Conservation (phyloP, 441 rosid species). For the Gossypium trilobum region DNA sequence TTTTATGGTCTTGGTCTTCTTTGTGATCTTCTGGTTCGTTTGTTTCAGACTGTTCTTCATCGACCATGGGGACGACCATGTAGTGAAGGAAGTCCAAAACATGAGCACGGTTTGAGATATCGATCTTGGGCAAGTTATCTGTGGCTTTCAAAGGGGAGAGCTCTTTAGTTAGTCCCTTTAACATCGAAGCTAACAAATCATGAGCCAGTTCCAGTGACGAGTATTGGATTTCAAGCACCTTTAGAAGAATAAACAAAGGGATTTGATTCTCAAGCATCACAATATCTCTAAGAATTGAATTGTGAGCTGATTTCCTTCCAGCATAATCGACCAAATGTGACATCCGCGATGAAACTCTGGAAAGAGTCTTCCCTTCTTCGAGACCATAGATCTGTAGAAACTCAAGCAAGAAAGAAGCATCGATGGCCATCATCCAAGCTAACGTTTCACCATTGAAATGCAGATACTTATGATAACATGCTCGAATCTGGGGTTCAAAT, state of each 20-base stretch:
- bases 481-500: background rate
- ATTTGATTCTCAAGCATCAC: conserved; percentile 23
- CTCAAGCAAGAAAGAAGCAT: conserved; percentile 4
- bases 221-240: conserved; percentile 38
- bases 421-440: conserved; percentile 5
- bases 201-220: conserved; percentile 34
- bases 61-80: conserved; percentile 30
- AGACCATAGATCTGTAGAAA: conserved; percentile 13
- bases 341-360: conserved; percentile 25
- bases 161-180: conserved; percentile 42
- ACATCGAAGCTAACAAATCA: conserved; percentile 28
- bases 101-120: conserved; percentile 30
- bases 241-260: conserved; percentile 53
- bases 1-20: conserved; percentile 12
- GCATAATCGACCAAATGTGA: conserved; percentile 32
- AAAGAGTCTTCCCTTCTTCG: conserved; percentile 21
- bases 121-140: conserved; percentile 12
- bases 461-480: background rate
- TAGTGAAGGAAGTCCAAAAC: conserved; percentile 48
- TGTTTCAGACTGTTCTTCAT: conserved; percentile 9
- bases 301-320: conserved; percentile 39
- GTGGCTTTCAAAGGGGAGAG: conserved; percentile 41
- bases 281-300: conserved; percentile 51
- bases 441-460: background rate
- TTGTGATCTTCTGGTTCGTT: conserved; percentile 3